A percentile compares a stretch with the other conserved stretches of the same genome.
Evolutionary conservation across 2,329 filamentous ascomycete genomes (phyloP).

Genomic region (Colletotrichum liaoningense): DNA sequence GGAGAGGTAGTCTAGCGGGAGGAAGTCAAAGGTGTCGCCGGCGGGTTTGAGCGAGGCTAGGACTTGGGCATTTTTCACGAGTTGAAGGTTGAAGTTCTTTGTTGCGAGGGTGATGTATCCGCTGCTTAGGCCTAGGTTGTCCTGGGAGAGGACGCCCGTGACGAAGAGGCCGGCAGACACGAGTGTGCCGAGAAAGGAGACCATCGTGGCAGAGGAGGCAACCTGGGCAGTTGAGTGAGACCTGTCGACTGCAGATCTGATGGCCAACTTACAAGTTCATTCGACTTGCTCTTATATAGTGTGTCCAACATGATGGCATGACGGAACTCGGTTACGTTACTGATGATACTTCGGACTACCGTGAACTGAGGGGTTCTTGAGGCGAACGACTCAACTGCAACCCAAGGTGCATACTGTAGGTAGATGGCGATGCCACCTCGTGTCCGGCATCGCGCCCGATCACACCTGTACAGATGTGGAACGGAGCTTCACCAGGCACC

Average conservation of each 20-base stretch:
- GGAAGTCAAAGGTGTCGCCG: conserved; percentile 61
- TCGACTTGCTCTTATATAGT: neutral
- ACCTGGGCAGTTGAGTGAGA: neutral
- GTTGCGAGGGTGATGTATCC: conserved; percentile 54
- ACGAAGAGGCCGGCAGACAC: neutral
- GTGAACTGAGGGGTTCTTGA: neutral
- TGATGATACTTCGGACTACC: neutral
- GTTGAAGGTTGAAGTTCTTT: conserved; percentile 53
- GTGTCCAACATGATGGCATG: neutral
- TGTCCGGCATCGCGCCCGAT: neutral
- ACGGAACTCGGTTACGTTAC: neutral
- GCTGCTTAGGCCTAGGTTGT: conserved; percentile 51
- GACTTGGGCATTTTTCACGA: conserved; percentile 58
- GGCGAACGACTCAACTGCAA: neutral
- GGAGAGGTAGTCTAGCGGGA: conserved; percentile 62
- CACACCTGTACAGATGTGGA: neutral
- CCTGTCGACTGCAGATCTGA: neutral
- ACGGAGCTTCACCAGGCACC: neutral
- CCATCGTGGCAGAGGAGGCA: neutral
- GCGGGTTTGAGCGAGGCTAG: conserved; percentile 58
- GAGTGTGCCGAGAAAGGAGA: neutral
- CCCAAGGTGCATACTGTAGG: neutral
- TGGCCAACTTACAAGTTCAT: neutral
- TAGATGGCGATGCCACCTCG: neutral
- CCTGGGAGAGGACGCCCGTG: conserved; percentile 33